Evolutionary conservation across 192 early-diverging fungal genomes (phyloP).

Genomic region (Backusella mclennaniae): DNA sequence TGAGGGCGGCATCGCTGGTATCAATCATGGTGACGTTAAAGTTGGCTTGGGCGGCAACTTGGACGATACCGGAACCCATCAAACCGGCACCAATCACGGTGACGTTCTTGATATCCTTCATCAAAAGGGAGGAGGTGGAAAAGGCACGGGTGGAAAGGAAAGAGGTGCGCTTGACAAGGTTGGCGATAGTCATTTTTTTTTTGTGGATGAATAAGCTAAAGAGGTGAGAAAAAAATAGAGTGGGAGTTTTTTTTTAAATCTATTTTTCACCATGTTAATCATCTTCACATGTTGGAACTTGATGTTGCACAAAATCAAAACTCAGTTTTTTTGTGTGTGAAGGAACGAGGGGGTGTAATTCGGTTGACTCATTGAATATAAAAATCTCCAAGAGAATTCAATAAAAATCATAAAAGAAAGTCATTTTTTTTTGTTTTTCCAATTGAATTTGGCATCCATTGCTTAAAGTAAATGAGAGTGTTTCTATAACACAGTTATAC

Average conservation of each 20-base stretch:
- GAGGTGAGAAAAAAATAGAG: background rate
- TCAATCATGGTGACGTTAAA: conserved; percentile 89
- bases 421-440: too few relatives aligned
- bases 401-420: too few relatives aligned
- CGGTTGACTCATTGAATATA: too few relatives aligned
- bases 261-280: background rate
- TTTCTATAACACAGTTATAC: too few relatives aligned
- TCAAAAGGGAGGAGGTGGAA: conserved; percentile 23
- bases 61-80: conserved; percentile 88
- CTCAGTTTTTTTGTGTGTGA: background rate
- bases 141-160: conserved; percentile 17
- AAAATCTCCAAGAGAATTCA: too few relatives aligned
- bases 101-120: conserved; percentile 62
- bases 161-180: background rate
- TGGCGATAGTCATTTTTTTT: background rate
- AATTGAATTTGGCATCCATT: too few relatives aligned
- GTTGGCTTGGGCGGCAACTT: conserved; percentile 80
- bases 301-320: background rate
- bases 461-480: too few relatives aligned
- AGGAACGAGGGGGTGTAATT: background rate
- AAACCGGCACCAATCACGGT: conserved; percentile 86
- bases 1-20: conserved; percentile 63
- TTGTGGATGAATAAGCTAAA: background rate
- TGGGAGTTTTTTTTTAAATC: background rate
- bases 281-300: background rate